phyloP scores from a whole-genome alignment of 1,284 basidiomycete species.

The Irpex rosettiformis region DNA sequence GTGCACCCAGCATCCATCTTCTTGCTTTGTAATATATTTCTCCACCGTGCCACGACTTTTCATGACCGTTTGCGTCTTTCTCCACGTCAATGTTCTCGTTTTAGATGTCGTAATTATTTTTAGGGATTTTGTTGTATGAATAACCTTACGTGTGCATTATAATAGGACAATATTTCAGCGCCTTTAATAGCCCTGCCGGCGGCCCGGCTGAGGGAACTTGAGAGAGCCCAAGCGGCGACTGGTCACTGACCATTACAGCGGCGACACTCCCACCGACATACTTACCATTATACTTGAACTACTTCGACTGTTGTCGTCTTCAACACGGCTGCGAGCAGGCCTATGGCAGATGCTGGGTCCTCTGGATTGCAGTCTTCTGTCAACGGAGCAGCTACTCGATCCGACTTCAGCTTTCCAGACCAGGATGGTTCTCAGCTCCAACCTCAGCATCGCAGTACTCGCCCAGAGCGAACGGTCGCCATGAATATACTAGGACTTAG shows the following conservation, averaged over 20 bases:
- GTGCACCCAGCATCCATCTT: not conserved
- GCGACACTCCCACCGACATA: no score
- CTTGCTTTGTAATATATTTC: not conserved
- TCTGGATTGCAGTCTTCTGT: slow-evolving; percentile 16
- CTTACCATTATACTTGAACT: not conserved
- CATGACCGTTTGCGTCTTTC: not conserved
- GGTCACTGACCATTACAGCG: not conserved
- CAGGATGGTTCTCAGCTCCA: slow-evolving; percentile 16
- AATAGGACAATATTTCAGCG: not conserved
- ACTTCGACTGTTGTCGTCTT: not conserved
- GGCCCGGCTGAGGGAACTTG: not conserved
- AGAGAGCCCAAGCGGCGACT: not conserved
- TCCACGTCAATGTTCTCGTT: not conserved
- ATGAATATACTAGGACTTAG: slow-evolving; percentile 25
- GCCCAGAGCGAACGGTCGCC: slow-evolving; percentile 4
- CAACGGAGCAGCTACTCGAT: slow-evolving; percentile 20
- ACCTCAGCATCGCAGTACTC: slow-evolving; percentile 4
- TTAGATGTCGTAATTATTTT: not conserved
- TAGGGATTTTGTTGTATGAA: not conserved
- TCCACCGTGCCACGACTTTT: not conserved
- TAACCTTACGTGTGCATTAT: not conserved
- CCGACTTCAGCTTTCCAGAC: slow-evolving; percentile 28
- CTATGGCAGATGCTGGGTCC: slow-evolving; percentile 31
- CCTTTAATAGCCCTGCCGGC: not conserved
- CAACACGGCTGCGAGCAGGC: slow-evolving; percentile 2